Conservation (phyloP, 129 eudicot genomes). For the Glebionis coronaria region DNA sequence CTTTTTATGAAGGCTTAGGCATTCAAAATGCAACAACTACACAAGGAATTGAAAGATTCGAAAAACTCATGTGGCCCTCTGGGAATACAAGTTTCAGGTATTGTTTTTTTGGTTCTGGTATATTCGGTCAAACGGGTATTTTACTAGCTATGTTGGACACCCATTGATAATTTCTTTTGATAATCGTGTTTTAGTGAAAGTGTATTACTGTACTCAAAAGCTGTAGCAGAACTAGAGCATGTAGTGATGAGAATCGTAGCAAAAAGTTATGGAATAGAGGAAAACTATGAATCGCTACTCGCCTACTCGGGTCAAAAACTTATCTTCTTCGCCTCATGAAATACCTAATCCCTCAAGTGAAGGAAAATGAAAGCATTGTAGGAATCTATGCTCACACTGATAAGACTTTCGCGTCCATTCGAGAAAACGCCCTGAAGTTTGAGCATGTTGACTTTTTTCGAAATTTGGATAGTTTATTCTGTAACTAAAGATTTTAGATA, state of each 20-base stretch:
- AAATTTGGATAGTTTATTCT: not conserved
- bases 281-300: conserved; percentile 29
- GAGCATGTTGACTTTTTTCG: too few species aligned
- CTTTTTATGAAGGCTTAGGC: conserved; percentile 43
- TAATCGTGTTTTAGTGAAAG: conserved; percentile 23
- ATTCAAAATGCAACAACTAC: conserved; percentile 34
- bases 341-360: conserved; percentile 25
- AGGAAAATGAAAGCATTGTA: conserved; percentile 22
- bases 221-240: conserved; percentile 39
- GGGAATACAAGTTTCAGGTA: conserved; percentile 28
- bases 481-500: not conserved
- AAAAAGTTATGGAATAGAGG: conserved; percentile 40
- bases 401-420: too few species aligned
- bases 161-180: not conserved
- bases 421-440: too few species aligned
- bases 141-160: too few species aligned
- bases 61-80: conserved; percentile 51
- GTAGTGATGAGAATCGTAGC: conserved; percentile 47
- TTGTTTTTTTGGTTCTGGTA: too few species aligned
- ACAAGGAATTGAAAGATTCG: conserved; percentile 30
- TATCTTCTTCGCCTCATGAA: conserved; percentile 41
- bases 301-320: too few species aligned
- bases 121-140: too few species aligned
- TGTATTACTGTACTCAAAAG: conserved; percentile 24
- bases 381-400: too few species aligned